These are phyloP conservation scores for Mycena maculata DNA, from an alignment of 768 basidiomycete species.

Conservation along the genomic window DNA sequence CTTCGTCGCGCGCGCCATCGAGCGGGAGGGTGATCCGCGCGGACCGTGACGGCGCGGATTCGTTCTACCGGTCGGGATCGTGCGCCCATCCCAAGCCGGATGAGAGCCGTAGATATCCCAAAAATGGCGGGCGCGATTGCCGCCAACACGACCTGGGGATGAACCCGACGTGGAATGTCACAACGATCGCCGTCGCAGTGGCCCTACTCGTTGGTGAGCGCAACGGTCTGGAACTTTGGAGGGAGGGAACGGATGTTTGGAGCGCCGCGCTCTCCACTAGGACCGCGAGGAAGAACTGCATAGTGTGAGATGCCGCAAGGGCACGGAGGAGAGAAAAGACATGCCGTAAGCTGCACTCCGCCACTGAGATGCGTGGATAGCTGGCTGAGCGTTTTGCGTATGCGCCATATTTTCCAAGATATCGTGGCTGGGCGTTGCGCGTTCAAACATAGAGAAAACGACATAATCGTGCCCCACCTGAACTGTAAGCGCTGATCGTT, in stretches of 20 bases:
- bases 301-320: not conserved
- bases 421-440: not conserved
- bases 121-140: not conserved
- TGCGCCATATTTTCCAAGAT: not conserved
- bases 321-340: not conserved
- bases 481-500: conserved; percentile 9
- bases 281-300: not conserved
- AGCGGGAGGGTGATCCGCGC: too few relatives aligned
- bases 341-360: not conserved
- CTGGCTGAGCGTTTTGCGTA: not conserved
- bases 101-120: not conserved
- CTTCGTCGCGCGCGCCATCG: too few relatives aligned
- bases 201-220: not conserved
- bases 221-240: not conserved
- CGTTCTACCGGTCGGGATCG: not conserved
- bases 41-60: too few relatives aligned
- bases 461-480: not conserved
- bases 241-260: not conserved
- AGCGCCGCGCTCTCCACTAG: conserved; percentile 17
- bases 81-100: not conserved
- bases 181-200: not conserved
- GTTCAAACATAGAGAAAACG: not conserved
- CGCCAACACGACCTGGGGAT: not conserved
- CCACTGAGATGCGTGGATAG: not conserved
- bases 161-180: conserved; percentile 6